A percentile compares a stretch with the other conserved stretches of the same genome.
phyloP scores from a whole-genome alignment of 2,329 filamentous ascomycete species.

The Leptoxyphium fumago region DNA sequence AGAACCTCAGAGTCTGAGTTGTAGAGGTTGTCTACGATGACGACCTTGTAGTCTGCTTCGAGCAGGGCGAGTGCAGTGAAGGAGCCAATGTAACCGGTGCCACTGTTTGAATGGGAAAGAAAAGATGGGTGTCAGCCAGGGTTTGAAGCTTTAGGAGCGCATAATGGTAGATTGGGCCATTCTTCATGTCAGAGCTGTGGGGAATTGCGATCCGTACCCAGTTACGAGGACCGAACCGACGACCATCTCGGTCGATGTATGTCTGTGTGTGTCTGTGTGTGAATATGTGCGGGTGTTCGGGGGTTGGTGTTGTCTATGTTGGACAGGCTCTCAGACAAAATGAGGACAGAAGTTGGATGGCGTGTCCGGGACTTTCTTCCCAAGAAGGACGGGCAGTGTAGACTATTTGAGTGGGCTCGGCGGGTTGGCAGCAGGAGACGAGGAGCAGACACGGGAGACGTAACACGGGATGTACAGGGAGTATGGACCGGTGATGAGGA shows the following conservation, averaged over 20 bases:
- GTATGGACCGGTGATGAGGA: too few relatives aligned
- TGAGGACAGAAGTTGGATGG: too few relatives aligned
- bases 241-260: conserved; percentile 6
- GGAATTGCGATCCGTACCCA: conserved; percentile 4
- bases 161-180: neutral
- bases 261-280: too few relatives aligned
- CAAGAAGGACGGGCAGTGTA: too few relatives aligned
- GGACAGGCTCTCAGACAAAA: too few relatives aligned
- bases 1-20: conserved; percentile 87
- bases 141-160: neutral
- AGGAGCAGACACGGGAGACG: too few relatives aligned
- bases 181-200: neutral
- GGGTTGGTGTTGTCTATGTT: too few relatives aligned
- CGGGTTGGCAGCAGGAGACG: too few relatives aligned
- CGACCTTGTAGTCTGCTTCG: conserved; percentile 86
- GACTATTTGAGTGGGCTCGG: too few relatives aligned
- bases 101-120: conserved; percentile 39
- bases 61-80: conserved; percentile 89
- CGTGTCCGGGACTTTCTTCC: too few relatives aligned
- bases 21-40: conserved; percentile 93
- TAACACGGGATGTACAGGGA: too few relatives aligned
- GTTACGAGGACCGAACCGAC: conserved; percentile 12
- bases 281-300: too few relatives aligned
- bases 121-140: conserved; percentile 2
- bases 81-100: conserved; percentile 97